phyloP scores from a whole-genome alignment of 345 rosid genomes.

The Rhodamnia rubescens region DNA sequence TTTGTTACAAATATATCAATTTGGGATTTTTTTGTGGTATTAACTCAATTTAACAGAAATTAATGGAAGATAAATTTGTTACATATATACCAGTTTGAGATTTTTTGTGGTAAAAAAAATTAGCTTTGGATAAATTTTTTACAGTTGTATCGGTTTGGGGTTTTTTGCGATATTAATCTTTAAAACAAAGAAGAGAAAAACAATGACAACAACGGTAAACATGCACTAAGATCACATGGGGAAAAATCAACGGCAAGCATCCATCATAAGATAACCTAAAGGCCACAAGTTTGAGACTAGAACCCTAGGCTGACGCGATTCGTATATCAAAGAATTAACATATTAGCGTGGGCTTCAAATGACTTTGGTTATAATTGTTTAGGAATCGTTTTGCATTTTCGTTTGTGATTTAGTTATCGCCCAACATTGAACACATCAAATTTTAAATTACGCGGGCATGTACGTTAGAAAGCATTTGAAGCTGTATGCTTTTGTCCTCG shows the following conservation, averaged over 20 bases:
- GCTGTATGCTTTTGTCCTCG: background rate
- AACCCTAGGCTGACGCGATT: background rate
- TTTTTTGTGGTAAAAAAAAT: no score
- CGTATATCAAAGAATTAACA: no score
- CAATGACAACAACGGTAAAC: background rate
- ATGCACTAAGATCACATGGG: background rate
- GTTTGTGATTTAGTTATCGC: background rate
- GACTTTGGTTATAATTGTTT: background rate
- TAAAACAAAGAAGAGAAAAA: background rate
- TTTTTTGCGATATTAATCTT: background rate
- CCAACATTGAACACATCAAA: background rate
- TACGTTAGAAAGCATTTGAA: background rate
- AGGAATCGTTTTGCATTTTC: background rate
- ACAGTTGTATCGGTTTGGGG: no score
- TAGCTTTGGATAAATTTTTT: no score
- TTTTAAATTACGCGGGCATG: background rate
- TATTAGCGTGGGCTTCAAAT: background rate
- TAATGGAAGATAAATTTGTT: no score
- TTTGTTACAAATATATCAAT: no score
- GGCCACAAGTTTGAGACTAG: background rate
- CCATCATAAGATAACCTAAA: background rate
- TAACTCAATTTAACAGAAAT: no score
- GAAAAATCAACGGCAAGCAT: background rate
- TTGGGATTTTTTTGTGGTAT: no score
- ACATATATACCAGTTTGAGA: no score